phyloP scores from a whole-genome alignment of 1,284 basidiomycete species.

The Ganoderma lucidum region DNA sequence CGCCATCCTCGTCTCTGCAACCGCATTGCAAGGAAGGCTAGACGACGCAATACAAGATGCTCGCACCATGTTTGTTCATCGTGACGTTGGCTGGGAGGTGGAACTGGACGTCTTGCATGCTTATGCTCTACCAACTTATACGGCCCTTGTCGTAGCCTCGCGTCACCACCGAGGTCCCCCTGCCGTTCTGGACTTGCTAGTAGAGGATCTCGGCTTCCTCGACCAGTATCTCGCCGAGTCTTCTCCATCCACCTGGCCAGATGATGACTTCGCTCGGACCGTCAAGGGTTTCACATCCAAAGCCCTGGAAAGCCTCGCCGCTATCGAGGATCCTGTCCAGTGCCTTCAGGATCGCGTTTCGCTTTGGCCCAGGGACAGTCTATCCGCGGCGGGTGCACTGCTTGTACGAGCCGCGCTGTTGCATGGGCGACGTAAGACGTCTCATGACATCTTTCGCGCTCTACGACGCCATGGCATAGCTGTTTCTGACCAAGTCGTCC shows the following conservation, averaged over 20 bases:
- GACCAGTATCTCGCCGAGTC: conserved; percentile 40
- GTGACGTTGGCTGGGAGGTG: conserved; percentile 12
- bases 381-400: conserved; percentile 46
- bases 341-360: conserved; percentile 43
- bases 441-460: conserved; percentile 52
- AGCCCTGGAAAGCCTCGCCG: conserved; percentile 43
- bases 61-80: conserved; percentile 22
- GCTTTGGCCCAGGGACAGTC: conserved; percentile 39
- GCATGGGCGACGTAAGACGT: conserved; percentile 46
- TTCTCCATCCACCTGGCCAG: conserved; percentile 20
- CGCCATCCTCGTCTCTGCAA: conserved; percentile 25
- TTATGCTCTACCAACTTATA: conserved; percentile 44
- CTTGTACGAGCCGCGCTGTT: conserved; percentile 50
- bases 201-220: conserved; percentile 52
- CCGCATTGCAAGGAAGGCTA: conserved; percentile 35
- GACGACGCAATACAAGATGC: conserved; percentile 31
- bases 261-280: neutral
- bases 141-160: conserved; percentile 50
- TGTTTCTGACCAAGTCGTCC: conserved; percentile 40
- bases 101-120: conserved; percentile 30
- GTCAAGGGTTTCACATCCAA: conserved; percentile 40
- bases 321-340: conserved; percentile 46
- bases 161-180: conserved; percentile 45
- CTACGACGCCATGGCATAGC: conserved; percentile 48
- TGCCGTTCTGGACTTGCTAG: conserved; percentile 54